phyloP scores from a whole-genome alignment of 345 rosid genomes.

The Mercurialis annua region DNA sequence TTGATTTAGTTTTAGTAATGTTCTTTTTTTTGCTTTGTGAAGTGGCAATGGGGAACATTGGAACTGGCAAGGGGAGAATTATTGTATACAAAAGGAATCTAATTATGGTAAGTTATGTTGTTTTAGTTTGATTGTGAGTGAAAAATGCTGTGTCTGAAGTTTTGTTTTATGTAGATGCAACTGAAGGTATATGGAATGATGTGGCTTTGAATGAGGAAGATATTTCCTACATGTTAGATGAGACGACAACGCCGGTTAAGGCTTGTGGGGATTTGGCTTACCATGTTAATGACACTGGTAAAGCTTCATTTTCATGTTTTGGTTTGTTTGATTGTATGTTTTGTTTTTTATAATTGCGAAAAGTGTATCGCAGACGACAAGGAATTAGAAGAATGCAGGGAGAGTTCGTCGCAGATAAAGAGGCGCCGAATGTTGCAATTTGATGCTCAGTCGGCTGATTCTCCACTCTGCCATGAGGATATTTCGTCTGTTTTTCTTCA shows the following conservation, averaged over 20 bases:
- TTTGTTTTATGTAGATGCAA: constrained; percentile 22
- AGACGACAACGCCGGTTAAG: constrained; percentile 77
- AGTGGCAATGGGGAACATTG: constrained; percentile 30
- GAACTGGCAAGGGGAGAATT: constrained; percentile 39
- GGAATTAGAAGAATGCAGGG: constrained; percentile 48
- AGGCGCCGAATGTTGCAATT: constrained; percentile 92
- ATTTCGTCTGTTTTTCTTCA: constrained; percentile 59
- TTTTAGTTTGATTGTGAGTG: constrained; percentile 2
- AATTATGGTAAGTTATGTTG: constrained; percentile 33
- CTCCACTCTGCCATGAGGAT: constrained; percentile 56
- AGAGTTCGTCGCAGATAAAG: constrained; percentile 55
- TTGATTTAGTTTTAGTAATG: neutral
- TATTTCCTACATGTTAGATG: constrained; percentile 75
- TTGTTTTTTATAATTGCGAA: constrained; percentile 18
- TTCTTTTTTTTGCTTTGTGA: constrained; percentile 15
- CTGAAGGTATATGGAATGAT: constrained; percentile 45
- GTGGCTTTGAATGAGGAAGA: constrained; percentile 71
- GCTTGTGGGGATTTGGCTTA: constrained; percentile 72
- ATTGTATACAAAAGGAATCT: constrained; percentile 32
- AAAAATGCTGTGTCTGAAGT: constrained; percentile 6
- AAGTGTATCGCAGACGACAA: constrained; percentile 44
- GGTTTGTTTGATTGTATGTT: neutral
- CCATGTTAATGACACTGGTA: constrained; percentile 46
- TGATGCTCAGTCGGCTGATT: constrained; percentile 48
- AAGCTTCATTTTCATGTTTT: constrained; percentile 7